These are phyloP conservation scores for Backusella psychrophila DNA, from an alignment of 192 early-diverging fungal genomes.

Conservation along the genomic window DNA sequence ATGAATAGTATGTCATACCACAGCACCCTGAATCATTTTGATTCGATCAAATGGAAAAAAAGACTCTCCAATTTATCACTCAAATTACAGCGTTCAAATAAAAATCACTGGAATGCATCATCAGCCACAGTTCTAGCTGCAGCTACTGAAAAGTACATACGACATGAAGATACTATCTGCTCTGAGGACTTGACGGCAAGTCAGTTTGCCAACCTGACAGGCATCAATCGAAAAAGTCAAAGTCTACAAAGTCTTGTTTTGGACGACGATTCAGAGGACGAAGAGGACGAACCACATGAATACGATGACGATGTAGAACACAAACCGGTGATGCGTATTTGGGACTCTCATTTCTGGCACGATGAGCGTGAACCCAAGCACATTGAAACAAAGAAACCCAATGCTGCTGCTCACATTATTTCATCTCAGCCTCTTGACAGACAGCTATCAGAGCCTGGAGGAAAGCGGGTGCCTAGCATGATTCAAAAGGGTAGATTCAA, in stretches of 20 bases:
- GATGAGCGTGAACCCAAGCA: neutral
- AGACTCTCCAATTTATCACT: slow-evolving; percentile 8
- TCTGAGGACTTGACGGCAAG: slow-evolving; percentile 33
- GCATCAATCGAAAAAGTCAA: slow-evolving; percentile 18
- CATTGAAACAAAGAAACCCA: neutral
- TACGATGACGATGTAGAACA: neutral
- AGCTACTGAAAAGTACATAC: slow-evolving; percentile 26
- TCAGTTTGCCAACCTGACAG: slow-evolving; percentile 29
- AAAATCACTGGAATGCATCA: slow-evolving; percentile 12
- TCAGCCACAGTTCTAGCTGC: slow-evolving; percentile 22
- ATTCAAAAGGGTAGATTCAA: slow-evolving; percentile 31
- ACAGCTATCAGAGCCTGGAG: slow-evolving; percentile 8
- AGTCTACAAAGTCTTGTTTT: neutral
- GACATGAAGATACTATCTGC: slow-evolving; percentile 9
- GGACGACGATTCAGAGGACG: slow-evolving; percentile 1
- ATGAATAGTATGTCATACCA: neutral
- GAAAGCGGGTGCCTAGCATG: slow-evolving; percentile 7
- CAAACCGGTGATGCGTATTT: slow-evolving; percentile 1
- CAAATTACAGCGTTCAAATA: neutral
- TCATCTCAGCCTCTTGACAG: neutral
- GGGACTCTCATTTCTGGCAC: slow-evolving; percentile 25
- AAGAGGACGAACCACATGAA: neutral
- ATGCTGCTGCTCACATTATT: neutral
- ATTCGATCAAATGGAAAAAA: slow-evolving; percentile 15
- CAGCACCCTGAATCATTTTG: neutral